Percentiles rank a stretch among this genome's conserved stretches.
Evolutionary conservation across 2,329 filamentous ascomycete genomes (phyloP).

Genomic region (Curvularia hawaiiensis): DNA sequence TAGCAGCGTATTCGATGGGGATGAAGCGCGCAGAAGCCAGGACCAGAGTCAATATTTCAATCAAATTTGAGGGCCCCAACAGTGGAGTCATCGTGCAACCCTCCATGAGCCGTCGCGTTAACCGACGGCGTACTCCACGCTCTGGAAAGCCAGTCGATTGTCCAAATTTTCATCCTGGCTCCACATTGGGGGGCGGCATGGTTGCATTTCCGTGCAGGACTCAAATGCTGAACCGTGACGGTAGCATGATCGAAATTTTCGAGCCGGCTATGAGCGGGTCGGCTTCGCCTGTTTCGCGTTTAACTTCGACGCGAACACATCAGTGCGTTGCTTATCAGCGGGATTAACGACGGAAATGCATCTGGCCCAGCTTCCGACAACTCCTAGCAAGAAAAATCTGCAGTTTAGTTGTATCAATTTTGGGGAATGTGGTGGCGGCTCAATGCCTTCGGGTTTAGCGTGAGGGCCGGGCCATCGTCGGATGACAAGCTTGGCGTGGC

Average conservation of each 20-base stretch:
- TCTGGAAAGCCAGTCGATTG: constrained; percentile 31
- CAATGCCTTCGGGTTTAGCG: constrained; percentile 17
- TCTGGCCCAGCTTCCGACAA: constrained; percentile 16
- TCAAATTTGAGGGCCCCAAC: constrained; percentile 13
- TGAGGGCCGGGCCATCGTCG: constrained; percentile 36
- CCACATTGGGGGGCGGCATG: constrained; percentile 33
- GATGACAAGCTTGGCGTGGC: constrained; percentile 21
- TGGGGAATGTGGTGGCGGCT: constrained; percentile 23
- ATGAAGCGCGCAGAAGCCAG: constrained; percentile 21
- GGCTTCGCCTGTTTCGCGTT: constrained; percentile 18
- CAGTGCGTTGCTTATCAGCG: constrained; percentile 6
- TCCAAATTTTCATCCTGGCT: constrained; percentile 41
- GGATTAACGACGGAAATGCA: constrained; percentile 10
- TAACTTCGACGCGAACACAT: constrained; percentile 14
- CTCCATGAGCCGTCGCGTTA: constrained; percentile 25
- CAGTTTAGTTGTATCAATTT: constrained; percentile 22
- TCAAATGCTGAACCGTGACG: constrained; percentile 25
- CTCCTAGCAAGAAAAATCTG: constrained; percentile 34
- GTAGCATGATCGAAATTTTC: constrained; percentile 34
- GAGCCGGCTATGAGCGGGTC: constrained; percentile 35
- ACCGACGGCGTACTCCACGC: constrained; percentile 34
- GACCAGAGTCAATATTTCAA: constrained; percentile 30
- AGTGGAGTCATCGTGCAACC: constrained; percentile 27
- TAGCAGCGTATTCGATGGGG: constrained; percentile 20
- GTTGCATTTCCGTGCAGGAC: constrained; percentile 23